phyloP scores from a whole-genome alignment of 768 basidiomycete species.

The Collybiopsis confluens region DNA sequence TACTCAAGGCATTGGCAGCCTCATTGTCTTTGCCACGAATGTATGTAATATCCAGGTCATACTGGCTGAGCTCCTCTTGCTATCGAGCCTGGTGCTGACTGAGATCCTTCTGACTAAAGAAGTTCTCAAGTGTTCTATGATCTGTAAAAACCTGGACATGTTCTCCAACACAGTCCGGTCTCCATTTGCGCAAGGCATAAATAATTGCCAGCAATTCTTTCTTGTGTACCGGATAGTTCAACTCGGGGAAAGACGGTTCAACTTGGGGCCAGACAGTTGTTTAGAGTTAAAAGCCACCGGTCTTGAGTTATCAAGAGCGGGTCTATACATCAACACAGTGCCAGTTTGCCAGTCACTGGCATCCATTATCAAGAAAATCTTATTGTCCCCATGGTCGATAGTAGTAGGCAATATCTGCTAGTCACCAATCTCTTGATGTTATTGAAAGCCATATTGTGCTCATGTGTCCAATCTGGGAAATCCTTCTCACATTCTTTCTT shows the following conservation, averaged over 20 bases:
- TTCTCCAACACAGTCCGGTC: slow-evolving; percentile 9
- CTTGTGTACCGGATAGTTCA: slow-evolving; percentile 34
- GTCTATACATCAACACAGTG: slow-evolving; percentile 18
- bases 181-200: slow-evolving; percentile 23
- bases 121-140: slow-evolving; percentile 26
- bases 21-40: no score
- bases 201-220: slow-evolving; percentile 35
- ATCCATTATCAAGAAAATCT: slow-evolving; percentile 24
- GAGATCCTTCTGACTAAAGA: slow-evolving; percentile 20
- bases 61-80: no score
- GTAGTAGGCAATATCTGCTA: slow-evolving; percentile 14
- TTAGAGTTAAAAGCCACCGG: slow-evolving; percentile 25
- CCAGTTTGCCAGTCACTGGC: slow-evolving; percentile 21
- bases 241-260: slow-evolving; percentile 19
- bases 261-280: slow-evolving; percentile 20
- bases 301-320: slow-evolving; percentile 19
- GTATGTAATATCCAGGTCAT: no score
- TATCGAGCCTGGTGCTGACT: slow-evolving; percentile 15
- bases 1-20: no score
- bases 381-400: slow-evolving; percentile 10
- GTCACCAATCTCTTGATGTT: slow-evolving; percentile 15
- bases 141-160: slow-evolving; percentile 22
- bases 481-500: neutral
- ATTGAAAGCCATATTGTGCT: slow-evolving; percentile 12
- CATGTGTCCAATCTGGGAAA: neutral